These are phyloP conservation scores for Geotrichum phurueaensis DNA, from an alignment of 1,139 yeast species.

Conservation along the genomic window DNA sequence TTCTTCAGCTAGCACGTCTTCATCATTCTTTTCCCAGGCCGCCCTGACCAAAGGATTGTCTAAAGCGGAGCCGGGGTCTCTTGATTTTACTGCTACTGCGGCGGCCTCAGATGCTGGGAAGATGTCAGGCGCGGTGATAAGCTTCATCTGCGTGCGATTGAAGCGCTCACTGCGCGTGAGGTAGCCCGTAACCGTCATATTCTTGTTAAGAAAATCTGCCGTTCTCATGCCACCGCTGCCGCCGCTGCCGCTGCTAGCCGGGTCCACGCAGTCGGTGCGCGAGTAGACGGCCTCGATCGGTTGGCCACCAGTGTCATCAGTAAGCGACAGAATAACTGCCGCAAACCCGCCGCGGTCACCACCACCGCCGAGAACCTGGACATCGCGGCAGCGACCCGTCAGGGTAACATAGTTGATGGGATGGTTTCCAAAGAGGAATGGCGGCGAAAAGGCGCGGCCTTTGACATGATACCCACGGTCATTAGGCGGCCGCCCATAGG, in stretches of 20 bases:
- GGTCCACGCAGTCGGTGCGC: background rate
- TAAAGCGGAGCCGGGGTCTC: background rate
- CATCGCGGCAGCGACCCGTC: slow-evolving; percentile 23
- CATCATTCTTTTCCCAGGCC: background rate
- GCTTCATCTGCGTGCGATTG: background rate
- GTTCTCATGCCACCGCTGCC: background rate
- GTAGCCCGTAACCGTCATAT: background rate
- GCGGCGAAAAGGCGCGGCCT: slow-evolving; percentile 5
- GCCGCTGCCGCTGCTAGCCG: background rate
- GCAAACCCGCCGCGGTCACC: background rate
- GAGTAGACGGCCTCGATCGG: background rate
- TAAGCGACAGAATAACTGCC: background rate
- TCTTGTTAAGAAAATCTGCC: background rate
- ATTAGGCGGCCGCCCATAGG: slow-evolving; percentile 11
- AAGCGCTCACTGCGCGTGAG: background rate
- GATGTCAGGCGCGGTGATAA: background rate
- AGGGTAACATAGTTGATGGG: slow-evolving; percentile 27
- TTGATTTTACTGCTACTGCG: background rate
- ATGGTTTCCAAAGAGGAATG: slow-evolving; percentile 27
- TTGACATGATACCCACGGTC: background rate
- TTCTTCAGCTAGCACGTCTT: background rate
- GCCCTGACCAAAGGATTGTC: background rate
- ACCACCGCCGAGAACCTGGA: slow-evolving; percentile 1
- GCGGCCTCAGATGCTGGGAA: background rate
- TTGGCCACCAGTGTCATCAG: background rate